Conservation (phyloP, 805 yeast genomes). For the Nakazawaea sp. region DNA sequence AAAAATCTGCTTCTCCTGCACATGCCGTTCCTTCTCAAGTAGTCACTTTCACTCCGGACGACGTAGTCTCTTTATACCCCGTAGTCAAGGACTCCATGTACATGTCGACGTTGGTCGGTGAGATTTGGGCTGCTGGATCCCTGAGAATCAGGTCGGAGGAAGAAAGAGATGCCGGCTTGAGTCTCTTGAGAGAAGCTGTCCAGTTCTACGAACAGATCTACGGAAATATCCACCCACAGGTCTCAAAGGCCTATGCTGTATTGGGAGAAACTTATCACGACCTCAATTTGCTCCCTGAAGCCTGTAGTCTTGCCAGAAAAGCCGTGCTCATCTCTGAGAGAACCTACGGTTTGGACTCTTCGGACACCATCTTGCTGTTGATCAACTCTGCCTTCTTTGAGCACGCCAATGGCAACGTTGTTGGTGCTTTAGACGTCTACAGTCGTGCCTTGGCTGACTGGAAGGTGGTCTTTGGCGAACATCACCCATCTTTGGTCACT, state of each 20-base stretch:
- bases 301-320: slow-evolving; percentile 59
- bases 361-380: slow-evolving; percentile 64
- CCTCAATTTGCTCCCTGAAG: slow-evolving; percentile 46
- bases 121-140: slow-evolving; percentile 63
- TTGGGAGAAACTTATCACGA: slow-evolving; percentile 65
- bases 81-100: slow-evolving; percentile 65
- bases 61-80: slow-evolving; percentile 67
- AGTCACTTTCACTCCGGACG: slow-evolving; percentile 49
- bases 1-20: slow-evolving; percentile 12
- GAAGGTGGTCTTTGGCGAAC: slow-evolving; percentile 48
- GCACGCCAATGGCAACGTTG: slow-evolving; percentile 46
- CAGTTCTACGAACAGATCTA: slow-evolving; percentile 75
- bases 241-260: slow-evolving; percentile 61
- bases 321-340: slow-evolving; percentile 75
- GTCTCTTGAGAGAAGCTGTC: slow-evolving; percentile 62
- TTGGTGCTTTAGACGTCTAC: slow-evolving; percentile 57
- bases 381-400: slow-evolving; percentile 74
- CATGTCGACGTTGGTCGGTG: slow-evolving; percentile 63
- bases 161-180: slow-evolving; percentile 51
- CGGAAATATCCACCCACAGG: slow-evolving; percentile 73
- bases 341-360: slow-evolving; percentile 71
- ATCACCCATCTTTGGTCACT: slow-evolving; percentile 66
- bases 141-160: slow-evolving; percentile 28
- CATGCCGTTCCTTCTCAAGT: slow-evolving; percentile 17
- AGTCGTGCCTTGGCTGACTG: slow-evolving; percentile 54